A percentile compares a stretch with the other conserved stretches of the same genome.
Conservation (phyloP, 495 filamentous ascomycete species). For the Barbatosphaeria neglecta region DNA sequence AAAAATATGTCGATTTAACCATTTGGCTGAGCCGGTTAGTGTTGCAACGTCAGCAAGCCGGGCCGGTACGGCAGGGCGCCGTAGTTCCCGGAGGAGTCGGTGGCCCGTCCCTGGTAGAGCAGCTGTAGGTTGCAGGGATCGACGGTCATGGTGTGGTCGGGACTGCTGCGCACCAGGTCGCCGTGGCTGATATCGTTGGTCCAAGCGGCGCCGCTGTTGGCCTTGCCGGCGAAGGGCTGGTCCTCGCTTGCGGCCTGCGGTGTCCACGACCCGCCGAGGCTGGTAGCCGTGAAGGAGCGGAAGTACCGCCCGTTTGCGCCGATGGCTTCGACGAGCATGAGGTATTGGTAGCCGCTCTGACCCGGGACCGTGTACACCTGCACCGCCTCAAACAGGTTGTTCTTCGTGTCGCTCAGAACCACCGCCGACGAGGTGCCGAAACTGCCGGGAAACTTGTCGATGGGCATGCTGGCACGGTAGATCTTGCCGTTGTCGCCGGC, state of each 20-base stretch:
- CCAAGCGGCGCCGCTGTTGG: conserved; percentile 51
- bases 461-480: conserved; percentile 48
- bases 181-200: conserved; percentile 55
- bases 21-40: neutral
- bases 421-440: conserved; percentile 40
- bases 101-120: conserved; percentile 43
- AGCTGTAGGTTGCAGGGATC: conserved; percentile 48
- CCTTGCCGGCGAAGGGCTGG: conserved; percentile 48
- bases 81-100: conserved; percentile 24
- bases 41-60: conserved; percentile 38
- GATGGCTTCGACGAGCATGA: conserved; percentile 56
- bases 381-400: conserved; percentile 53
- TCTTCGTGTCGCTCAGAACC: conserved; percentile 36
- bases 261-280: conserved; percentile 43
- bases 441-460: conserved; percentile 44
- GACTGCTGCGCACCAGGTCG: conserved; percentile 40
- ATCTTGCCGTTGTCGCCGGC: conserved; percentile 54
- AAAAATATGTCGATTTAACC: too few relatives aligned
- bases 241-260: conserved; percentile 38
- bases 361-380: conserved; percentile 49
- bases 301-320: conserved; percentile 48
- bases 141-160: conserved; percentile 46
- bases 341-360: conserved; percentile 37
- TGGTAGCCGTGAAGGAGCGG: conserved; percentile 48
- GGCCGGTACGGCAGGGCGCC: conserved; percentile 37